These are phyloP conservation scores for Neurospora sp. DNA, from an alignment of 495 filamentous ascomycete genomes.

Conservation along the genomic window DNA sequence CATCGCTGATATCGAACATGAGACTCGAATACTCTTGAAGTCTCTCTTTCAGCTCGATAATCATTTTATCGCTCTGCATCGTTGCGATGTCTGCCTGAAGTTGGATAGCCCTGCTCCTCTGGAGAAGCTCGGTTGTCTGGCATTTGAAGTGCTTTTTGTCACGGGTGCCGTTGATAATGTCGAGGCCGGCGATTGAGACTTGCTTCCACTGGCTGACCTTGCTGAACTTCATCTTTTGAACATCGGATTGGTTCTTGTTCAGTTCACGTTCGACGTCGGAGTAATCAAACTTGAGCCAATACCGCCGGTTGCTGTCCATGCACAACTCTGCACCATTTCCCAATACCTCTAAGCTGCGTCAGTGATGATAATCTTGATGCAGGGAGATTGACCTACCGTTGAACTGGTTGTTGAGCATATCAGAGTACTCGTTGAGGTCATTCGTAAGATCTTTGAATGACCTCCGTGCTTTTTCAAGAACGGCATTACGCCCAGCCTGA, in stretches of 20 bases:
- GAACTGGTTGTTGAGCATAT: conserved; percentile 47
- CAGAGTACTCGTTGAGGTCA: conserved; percentile 62
- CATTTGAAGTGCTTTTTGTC: conserved; percentile 71
- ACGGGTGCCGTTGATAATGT: conserved; percentile 59
- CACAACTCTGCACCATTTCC: conserved; percentile 42
- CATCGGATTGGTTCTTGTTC: conserved; percentile 41
- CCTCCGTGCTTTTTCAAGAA: conserved; percentile 78
- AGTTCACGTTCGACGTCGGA: conserved; percentile 54
- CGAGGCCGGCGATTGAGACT: conserved; percentile 1
- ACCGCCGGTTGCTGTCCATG: conserved; percentile 68
- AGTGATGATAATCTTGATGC: conserved; percentile 13
- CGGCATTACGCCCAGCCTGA: conserved; percentile 71
- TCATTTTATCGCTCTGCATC: conserved; percentile 59
- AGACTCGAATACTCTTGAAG: conserved; percentile 55
- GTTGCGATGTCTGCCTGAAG: conserved; percentile 69
- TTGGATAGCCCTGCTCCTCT: conserved; percentile 46
- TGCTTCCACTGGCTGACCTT: not conserved
- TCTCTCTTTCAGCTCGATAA: conserved; percentile 58
- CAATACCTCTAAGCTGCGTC: conserved; percentile 2
- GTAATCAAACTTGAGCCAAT: conserved; percentile 62
- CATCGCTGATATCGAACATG: conserved; percentile 72
- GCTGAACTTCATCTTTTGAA: not conserved
- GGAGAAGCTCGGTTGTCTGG: conserved; percentile 73
- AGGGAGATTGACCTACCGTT: conserved; percentile 27
- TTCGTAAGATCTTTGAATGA: conserved; percentile 77